Evolutionary conservation across 805 yeast species (phyloP), one percentile per base, ranked within the genome.

Genomic region (Ogataea angusta): DNA sequence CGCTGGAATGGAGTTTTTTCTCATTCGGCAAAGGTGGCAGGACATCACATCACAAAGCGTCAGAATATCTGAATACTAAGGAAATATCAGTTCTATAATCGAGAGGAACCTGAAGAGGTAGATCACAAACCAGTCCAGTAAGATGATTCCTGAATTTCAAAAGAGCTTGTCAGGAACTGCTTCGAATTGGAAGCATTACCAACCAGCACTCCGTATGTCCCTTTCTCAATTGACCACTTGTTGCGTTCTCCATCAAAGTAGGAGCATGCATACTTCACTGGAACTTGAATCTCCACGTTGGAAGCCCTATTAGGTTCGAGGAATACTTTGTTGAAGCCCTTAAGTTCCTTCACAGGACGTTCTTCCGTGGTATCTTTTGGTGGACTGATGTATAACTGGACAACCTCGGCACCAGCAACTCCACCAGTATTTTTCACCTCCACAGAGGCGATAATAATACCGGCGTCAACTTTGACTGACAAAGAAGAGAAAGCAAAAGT

Each of bases 291-390:
- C 29, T 26, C 29, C 10, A 26, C 29, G n/a, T 10, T 7, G 10
- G 29, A 59, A 9, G 66, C 41, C 47, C 69, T 72, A 9, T 78
- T 78, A 4, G 79, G 62, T 35, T 60, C 51, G 43, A 80, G 51
- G 27, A 46, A 55, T 8, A 74, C 71, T 59, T 80, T 79, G 13
- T 61, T 70, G 53, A 76, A 80, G 18, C 73, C 82, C 59, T 75
- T 78, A 56, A 80, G 66, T 51, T 80, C 85, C 59, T 79, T 80
- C 21, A 67, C 54, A 8, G 85, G 82, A 53, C 85, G 70, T n/a
- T 33, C 33, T 12, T 47, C 49, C 12, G 65, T 65, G 31, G 66
- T 66, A 29, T 68, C 54, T 10, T 57, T 40, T 17, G 78, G 70
- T 12, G 60, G 55, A 14, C 51, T 39, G 43, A 80, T 54, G 54